Evolutionary conservation across 2,329 filamentous ascomycete genomes (phyloP), one percentile per base, ranked within the genome.

Genomic region (Alternaria sp.): DNA sequence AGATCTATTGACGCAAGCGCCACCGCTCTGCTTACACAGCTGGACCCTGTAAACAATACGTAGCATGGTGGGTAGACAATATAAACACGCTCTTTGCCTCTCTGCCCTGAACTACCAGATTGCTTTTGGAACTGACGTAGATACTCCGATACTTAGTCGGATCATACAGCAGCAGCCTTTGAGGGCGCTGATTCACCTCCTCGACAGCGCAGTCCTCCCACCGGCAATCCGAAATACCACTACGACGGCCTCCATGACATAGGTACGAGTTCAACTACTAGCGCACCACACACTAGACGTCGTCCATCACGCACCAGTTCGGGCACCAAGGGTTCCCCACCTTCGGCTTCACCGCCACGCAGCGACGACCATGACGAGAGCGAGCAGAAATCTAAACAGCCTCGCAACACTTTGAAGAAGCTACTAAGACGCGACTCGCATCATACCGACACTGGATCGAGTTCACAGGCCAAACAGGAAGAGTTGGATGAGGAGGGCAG

Each of bases 61-160:
- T 77, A 77, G 71, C 71, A 80, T 80, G 78, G 78, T 80, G 75
- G 67, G 78, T 79, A 74, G 71, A 75, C 72, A 68, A 72, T 70
- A 64, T 55, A 69, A 70, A 67, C 55, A 51, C 53, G 49, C 54
- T 45, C 44, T 47, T 46, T 66, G 49, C 54, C 55, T 60, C 50
- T 37, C 67, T 63, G 50, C 59, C 49, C 33, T 30, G 25, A 41
- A 50, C 60, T 63, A 54, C 47, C 47, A 15, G 44, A 43, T 49
- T 63, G 63, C 61, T 66, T 60, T 63, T 46, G 62, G 62, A 59
- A 68, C 75, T 79, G 67, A 78, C 68, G 53, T 54, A 56, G 61
- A 60, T 63, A 56, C 54, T 41, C 55, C 47, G 53, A 63, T 49
- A 54, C 66, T 51, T 71, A 79, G 78, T 71, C 75, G 61, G 75